Percentiles rank a stretch among this genome's conserved stretches.
Evolutionary conservation across 2,329 filamentous ascomycete species (phyloP).

Genomic region (Tetracladium maxilliforme): DNA sequence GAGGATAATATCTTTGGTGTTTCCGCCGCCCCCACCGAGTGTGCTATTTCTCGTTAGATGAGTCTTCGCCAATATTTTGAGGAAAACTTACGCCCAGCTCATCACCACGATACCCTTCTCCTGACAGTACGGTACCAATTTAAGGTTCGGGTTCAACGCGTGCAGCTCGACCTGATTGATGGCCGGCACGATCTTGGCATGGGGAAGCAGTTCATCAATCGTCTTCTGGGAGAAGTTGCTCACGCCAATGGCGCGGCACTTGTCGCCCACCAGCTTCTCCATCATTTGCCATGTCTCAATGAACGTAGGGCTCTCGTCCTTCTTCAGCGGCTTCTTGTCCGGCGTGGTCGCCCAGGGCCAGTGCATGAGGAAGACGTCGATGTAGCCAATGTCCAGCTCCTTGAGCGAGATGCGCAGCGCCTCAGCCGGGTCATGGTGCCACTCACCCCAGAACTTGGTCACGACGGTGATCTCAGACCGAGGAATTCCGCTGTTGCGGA

Average conservation of each 20-base stretch:
- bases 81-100: no score
- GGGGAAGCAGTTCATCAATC: constrained; percentile 18
- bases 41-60: no score
- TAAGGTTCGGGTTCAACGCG: constrained; percentile 37
- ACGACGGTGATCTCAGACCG: constrained; percentile 28
- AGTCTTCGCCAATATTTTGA: no score
- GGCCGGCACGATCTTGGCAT: constrained; percentile 30
- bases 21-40: no score
- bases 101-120: constrained; percentile 29
- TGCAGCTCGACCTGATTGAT: constrained; percentile 48
- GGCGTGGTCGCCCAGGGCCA: constrained; percentile 28
- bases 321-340: constrained; percentile 12
- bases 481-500: constrained; percentile 18
- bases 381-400: constrained; percentile 29
- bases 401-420: constrained; percentile 18
- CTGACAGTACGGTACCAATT: constrained; percentile 33
- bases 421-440: constrained; percentile 1
- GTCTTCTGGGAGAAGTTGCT: constrained; percentile 18
- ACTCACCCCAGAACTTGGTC: constrained; percentile 34
- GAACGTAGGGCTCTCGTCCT: constrained; percentile 4
- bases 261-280: constrained; percentile 28
- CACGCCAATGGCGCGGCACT: constrained; percentile 30
- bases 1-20: no score
- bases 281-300: constrained; percentile 30
- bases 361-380: constrained; percentile 37